Conservation (phyloP, 345 rosid genomes). For the Draba incana region DNA sequence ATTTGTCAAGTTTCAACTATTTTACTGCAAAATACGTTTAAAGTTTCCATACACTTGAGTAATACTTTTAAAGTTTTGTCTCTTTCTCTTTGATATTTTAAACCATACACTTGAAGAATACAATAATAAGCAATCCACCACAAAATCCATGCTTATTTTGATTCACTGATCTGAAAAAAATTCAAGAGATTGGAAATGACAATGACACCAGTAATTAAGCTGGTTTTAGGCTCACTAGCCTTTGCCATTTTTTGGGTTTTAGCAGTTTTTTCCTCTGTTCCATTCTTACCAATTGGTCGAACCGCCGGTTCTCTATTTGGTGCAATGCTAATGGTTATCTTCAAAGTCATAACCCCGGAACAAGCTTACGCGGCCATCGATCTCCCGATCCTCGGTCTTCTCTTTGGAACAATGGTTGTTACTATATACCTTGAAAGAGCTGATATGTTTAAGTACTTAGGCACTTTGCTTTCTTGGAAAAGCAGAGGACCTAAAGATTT, state of each 20-base stretch:
- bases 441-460: slow-evolving; percentile 76
- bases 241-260: slow-evolving; percentile 78
- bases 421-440: slow-evolving; percentile 81
- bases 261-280: slow-evolving; percentile 84
- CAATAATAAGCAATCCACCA: neutral
- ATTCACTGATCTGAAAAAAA: neutral
- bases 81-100: no score
- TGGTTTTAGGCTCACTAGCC: slow-evolving; percentile 68
- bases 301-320: slow-evolving; percentile 89
- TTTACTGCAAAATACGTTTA: no score
- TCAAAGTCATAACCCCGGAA: slow-evolving; percentile 66
- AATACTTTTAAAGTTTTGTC: no score
- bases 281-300: slow-evolving; percentile 78
- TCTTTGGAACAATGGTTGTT: slow-evolving; percentile 91
- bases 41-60: no score
- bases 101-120: no score
- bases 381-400: slow-evolving; percentile 85
- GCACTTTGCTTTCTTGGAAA: slow-evolving; percentile 69
- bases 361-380: slow-evolving; percentile 84
- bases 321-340: slow-evolving; percentile 86
- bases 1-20: no score
- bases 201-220: slow-evolving; percentile 55
- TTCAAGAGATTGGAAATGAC: slow-evolving; percentile 46
- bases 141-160: slow-evolving; percentile 4
- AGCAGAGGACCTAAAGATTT: slow-evolving; percentile 78